Conservation (phyloP, 352 stramenopile species). For the Pythium oligandrum region DNA sequence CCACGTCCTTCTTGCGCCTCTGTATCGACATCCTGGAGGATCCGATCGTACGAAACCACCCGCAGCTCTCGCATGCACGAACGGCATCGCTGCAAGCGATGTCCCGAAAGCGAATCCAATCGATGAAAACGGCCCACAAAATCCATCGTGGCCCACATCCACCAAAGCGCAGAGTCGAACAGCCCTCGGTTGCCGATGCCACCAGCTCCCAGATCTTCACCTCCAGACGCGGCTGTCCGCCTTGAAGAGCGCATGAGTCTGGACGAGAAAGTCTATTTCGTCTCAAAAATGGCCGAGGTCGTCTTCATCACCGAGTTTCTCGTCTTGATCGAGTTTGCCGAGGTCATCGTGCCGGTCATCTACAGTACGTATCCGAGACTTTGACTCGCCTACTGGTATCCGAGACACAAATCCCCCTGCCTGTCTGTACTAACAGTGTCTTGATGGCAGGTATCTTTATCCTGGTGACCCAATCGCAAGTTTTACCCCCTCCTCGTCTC, state of each 20-base stretch:
- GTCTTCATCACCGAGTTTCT: slow-evolving; percentile 2
- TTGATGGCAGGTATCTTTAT: neutral
- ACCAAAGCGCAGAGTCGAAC: neutral
- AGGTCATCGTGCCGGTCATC: slow-evolving; percentile 1
- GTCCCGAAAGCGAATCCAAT: too few relatives aligned
- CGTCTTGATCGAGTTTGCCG: slow-evolving; percentile 2
- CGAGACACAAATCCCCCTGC: too few relatives aligned
- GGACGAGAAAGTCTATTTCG: neutral
- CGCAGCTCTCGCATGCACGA: too few relatives aligned
- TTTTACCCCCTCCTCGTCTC: too few relatives aligned
- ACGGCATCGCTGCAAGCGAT: too few relatives aligned
- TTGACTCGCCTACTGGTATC: neutral
- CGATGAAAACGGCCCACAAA: neutral
- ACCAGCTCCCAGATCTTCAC: too few relatives aligned
- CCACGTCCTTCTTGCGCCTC: too few relatives aligned
- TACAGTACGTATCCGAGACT: neutral
- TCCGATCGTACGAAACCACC: too few relatives aligned
- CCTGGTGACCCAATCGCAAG: neutral
- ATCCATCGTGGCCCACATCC: neutral
- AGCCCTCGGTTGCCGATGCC: too few relatives aligned
- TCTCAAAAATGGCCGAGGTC: neutral
- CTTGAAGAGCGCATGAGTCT: neutral
- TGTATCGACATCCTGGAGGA: too few relatives aligned
- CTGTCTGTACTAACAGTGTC: neutral
- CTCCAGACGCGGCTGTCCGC: neutral